Percentiles rank a stretch among this genome's conserved stretches.
Conservation (phyloP, 1,284 basidiomycete genomes). For the Serendipita sp. region DNA sequence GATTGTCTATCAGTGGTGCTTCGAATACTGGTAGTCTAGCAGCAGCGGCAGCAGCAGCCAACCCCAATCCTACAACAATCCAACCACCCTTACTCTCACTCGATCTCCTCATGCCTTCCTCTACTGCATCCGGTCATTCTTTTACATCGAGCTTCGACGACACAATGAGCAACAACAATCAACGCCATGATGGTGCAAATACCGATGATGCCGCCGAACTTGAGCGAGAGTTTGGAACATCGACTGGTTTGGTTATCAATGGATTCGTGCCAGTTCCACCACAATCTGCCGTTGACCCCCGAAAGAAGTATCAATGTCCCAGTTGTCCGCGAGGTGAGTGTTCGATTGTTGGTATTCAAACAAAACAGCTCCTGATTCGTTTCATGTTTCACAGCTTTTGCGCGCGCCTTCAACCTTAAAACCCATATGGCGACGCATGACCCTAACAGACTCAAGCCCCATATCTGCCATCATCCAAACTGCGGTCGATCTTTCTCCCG, state of each 20-base stretch:
- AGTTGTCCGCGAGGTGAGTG: conserved; percentile 52
- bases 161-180: conserved; percentile 8
- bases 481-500: conserved; percentile 79
- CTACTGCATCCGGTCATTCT: conserved; percentile 11
- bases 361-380: neutral
- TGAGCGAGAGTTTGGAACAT: conserved; percentile 10
- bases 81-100: conserved; percentile 5
- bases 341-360: conserved; percentile 10
- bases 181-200: conserved; percentile 11
- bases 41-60: conserved; percentile 1
- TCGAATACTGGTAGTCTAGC: no score
- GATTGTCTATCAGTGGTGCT: conserved; percentile 1
- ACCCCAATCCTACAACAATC: neutral
- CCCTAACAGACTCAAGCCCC: conserved; percentile 72
- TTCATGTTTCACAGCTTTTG: conserved; percentile 44
- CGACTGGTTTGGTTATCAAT: conserved; percentile 10
- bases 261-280: conserved; percentile 9
- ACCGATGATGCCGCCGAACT: conserved; percentile 10
- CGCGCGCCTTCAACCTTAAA: conserved; percentile 80
- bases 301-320: conserved; percentile 61
- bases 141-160: conserved; percentile 8
- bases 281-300: conserved; percentile 30
- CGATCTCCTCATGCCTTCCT: conserved; percentile 10
- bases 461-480: conserved; percentile 62
- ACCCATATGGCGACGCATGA: conserved; percentile 85